Base-by-base conservation (phyloP, 768 basidiomycete species). In the Lactarius psammicola region DNA sequence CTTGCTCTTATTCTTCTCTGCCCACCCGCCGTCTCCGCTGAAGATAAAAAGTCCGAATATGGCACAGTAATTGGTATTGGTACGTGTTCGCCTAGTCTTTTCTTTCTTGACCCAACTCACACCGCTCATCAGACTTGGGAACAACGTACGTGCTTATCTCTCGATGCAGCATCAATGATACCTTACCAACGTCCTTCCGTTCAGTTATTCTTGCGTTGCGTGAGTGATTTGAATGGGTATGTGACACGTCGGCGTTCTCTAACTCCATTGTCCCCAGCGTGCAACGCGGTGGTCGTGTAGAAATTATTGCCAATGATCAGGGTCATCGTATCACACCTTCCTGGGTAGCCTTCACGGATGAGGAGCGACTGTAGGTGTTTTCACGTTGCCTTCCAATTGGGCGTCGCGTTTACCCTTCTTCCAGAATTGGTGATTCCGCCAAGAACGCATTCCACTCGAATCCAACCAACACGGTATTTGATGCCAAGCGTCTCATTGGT, bases 381-480 rank as follows among this genome's bases (percentile, higher is more conserved):
- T 58, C 49, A 26, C 23, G 5, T 23, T 26, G 5, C 26, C 63
- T 44, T 0, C 0, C 26, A 2, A 36, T 0, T 9, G 0, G 10
- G 1, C 31, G 6, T 58, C 61, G 15, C 55, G 13, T 33, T 56
- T 18, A 58, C n/a, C 17, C 17, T 51, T 7, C 63, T 65, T 64
- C 59, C 38, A 82, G 77, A 74, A 91, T 99, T 72, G 96, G 97
- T 73, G 96, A 99, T 76, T 84, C 87, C 66, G 96, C 96, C 53
- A 99, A 99, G 81, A 98, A 99, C 75, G 94, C 94, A 34, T 94
- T 87, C 80, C 88, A 93, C 77, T 82, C 90, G 54, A 94, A 98
- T 79, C 94, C 96, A 23, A 72, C 83, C 70, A 98, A 98, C 80
- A 97, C 95, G 11, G 90, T 97, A 64, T 98, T 97, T 72, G 95